These are phyloP conservation scores for Aspergillus tubingensis DNA, from an alignment of 2,329 filamentous ascomycete species.

Conservation along the genomic window DNA sequence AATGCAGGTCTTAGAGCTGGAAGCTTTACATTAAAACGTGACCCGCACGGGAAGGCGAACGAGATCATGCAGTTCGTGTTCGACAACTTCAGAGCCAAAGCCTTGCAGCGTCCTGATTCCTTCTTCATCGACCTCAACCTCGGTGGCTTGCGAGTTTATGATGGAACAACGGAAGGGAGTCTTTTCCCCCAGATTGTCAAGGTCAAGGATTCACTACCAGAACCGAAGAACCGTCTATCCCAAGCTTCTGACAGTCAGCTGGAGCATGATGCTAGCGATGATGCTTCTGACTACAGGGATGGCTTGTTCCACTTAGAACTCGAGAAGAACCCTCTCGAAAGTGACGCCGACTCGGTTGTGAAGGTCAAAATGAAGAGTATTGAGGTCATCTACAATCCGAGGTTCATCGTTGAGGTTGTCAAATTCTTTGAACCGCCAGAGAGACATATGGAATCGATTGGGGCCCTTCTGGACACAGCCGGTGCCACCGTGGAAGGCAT, in stretches of 20 bases:
- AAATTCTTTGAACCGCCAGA: constrained; percentile 97
- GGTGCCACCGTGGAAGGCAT: constrained; percentile 94
- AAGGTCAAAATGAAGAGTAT: constrained; percentile 91
- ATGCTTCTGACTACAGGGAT: constrained; percentile 58
- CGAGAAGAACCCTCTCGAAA: constrained; percentile 93
- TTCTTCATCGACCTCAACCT: constrained; percentile 85
- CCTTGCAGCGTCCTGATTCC: constrained; percentile 86
- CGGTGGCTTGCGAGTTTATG: constrained; percentile 89
- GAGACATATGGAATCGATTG: constrained; percentile 97
- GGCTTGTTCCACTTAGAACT: constrained; percentile 91
- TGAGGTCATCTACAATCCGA: constrained; percentile 97
- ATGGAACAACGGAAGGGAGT: constrained; percentile 89
- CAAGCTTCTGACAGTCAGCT: constrained; percentile 35
- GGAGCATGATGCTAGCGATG: constrained; percentile 41
- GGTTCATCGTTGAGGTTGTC: constrained; percentile 83
- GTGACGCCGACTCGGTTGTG: constrained; percentile 85
- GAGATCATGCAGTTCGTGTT: constrained; percentile 92
- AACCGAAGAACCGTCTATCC: constrained; percentile 49
- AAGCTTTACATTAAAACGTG: constrained; percentile 89
- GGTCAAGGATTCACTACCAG: constrained; percentile 79
- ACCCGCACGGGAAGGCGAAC: constrained; percentile 72
- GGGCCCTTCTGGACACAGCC: constrained; percentile 90
- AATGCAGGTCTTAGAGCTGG: constrained; percentile 93
- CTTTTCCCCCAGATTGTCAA: constrained; percentile 93
- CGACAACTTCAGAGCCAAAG: constrained; percentile 89